Base-by-base conservation (phyloP, 1,284 basidiomycete species). In the Tilletia walkeri region DNA sequence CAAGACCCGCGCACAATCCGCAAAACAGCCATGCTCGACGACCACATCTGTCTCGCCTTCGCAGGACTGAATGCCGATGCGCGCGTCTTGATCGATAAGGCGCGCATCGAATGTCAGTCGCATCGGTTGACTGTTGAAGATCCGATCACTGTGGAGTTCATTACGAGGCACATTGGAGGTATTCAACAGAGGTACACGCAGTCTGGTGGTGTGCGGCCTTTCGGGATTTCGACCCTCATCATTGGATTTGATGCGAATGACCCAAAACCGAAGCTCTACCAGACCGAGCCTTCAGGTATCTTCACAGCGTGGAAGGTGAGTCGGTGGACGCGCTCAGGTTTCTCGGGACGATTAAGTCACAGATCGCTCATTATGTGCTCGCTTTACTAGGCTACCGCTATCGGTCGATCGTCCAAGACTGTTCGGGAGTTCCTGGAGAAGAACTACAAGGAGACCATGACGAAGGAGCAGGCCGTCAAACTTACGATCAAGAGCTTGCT, bases 131-230 rank as follows among this genome's bases (percentile, higher is more conserved):
- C 94, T 0, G 96, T 99, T 41, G 96, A 99, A 83, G 96, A 99
- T 84, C 95, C 96, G 20, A 95, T 97, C 50, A 95, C 93, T 2
- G 91, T 99, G 66, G 96, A 99, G 85, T 99, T 99, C 84, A 98
- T 99, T 78, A 98, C 96, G 34, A 90, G 96, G 84, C 92, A 97
- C 86, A 91, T 99, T 80, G 96, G 96, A 67, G 93, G 94, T 16
- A 94, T 99, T 75, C 95, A 99, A 86, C 96, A 99, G 92, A 89
- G 89, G 85, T 99, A 99, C 86, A 99, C 96, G 20, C 96, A 99
- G 87, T 98, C 95, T 10, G 96, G 96, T 76, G 96, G 96, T 87
- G 94, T 97, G 56, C 89, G 96, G 72, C 96, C 96, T 45, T 99
- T 99, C 83, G 96, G 96, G 79, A 95, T 99, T 79, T 95, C 95